Conservation (phyloP, 805 yeast species). For the Sungouiella thailandica region DNA sequence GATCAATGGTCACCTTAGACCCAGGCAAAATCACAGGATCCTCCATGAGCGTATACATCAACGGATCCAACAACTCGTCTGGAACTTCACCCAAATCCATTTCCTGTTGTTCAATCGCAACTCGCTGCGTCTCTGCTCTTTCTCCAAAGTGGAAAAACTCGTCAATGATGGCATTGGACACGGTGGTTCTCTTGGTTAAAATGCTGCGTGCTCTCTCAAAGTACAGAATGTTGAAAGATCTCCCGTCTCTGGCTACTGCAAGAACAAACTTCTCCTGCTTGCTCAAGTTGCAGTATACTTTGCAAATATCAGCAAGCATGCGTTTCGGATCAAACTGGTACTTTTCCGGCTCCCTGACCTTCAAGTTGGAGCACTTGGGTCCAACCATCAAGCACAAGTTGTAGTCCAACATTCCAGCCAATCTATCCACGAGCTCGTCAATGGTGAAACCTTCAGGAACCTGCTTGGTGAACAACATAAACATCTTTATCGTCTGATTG, state of each 20-base stretch:
- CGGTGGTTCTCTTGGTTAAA: slow-evolving; percentile 50
- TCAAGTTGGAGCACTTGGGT: slow-evolving; percentile 84
- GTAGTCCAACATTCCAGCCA: slow-evolving; percentile 94
- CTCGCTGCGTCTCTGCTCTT: slow-evolving; percentile 56
- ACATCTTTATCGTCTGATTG: slow-evolving; percentile 73
- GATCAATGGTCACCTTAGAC: slow-evolving; percentile 78
- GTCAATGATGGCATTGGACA: slow-evolving; percentile 44
- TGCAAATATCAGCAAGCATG: slow-evolving; percentile 62
- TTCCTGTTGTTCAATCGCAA: slow-evolving; percentile 75
- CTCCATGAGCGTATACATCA: slow-evolving; percentile 92
- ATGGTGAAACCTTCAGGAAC: slow-evolving; percentile 83
- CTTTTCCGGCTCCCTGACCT: slow-evolving; percentile 77
- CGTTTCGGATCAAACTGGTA: slow-evolving; percentile 79
- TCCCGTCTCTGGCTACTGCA: slow-evolving; percentile 87
- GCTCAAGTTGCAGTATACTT: slow-evolving; percentile 71
- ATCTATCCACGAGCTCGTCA: slow-evolving; percentile 85
- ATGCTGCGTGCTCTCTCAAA: slow-evolving; percentile 71
- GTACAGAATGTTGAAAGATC: slow-evolving; percentile 69
- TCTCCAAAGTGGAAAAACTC: slow-evolving; percentile 53
- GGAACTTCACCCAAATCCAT: slow-evolving; percentile 89
- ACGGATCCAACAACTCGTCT: slow-evolving; percentile 93
- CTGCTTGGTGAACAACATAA: slow-evolving; percentile 77
- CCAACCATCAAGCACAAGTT: slow-evolving; percentile 92
- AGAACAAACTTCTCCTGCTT: slow-evolving; percentile 58
- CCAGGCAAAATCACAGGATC: slow-evolving; percentile 95